Percentiles rank a stretch among this genome's conserved stretches.
Evolutionary conservation across 2,329 filamentous ascomycete genomes (phyloP).

Genomic region (Colletotrichum sp.): DNA sequence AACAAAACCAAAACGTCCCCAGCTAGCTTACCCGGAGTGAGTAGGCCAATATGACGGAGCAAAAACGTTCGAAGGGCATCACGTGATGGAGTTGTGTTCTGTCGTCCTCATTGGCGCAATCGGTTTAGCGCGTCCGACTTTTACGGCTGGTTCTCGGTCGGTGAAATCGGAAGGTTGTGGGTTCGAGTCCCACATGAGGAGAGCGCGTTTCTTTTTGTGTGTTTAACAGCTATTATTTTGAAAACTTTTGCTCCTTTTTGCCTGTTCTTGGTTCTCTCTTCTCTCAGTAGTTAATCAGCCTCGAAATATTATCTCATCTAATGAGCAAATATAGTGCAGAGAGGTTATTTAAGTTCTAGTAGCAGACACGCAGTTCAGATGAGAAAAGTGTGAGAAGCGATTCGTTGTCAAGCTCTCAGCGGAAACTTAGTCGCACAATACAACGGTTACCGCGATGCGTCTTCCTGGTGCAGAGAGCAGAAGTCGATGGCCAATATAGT

Average conservation of each 20-base stretch:
- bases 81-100: background rate
- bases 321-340: background rate
- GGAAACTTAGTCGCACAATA: background rate
- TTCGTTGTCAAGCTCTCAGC: background rate
- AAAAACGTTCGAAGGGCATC: rapidly evolving
- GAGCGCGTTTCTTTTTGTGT: background rate
- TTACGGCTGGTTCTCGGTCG: background rate
- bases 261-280: background rate
- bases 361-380: background rate
- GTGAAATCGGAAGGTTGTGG: slow-evolving; percentile 8
- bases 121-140: slow-evolving; percentile 15
- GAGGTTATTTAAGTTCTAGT: background rate
- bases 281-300: background rate
- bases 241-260: too few species aligned
- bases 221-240: background rate
- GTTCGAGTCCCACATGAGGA: slow-evolving; percentile 14
- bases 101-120: background rate
- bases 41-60: background rate
- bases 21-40: background rate
- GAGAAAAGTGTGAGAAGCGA: background rate
- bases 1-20: background rate
- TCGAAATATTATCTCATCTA: background rate
- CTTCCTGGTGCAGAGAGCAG: background rate
- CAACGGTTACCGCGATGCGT: background rate
- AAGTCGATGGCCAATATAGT: background rate